A percentile compares a stretch with the other conserved stretches of the same genome.
Evolutionary conservation across 2,329 filamentous ascomycete genomes (phyloP).

Genomic region (Colletotrichum melonis): DNA sequence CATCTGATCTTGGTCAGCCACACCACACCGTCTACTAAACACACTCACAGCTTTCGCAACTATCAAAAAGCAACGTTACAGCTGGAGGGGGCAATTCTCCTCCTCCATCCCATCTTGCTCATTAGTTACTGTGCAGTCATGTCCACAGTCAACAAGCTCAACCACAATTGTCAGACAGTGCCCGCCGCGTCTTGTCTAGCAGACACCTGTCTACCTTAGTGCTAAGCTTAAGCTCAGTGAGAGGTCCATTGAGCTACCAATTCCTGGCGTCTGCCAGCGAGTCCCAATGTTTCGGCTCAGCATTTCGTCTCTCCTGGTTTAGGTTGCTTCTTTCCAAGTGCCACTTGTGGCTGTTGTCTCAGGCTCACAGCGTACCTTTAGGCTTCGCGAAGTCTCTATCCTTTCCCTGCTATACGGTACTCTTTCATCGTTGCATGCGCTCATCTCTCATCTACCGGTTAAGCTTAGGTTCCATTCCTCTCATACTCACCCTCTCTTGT

Average conservation of each 20-base stretch:
- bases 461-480: background rate
- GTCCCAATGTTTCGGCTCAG: slow-evolving; percentile 10
- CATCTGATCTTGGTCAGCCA: slow-evolving; percentile 27
- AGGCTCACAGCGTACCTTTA: background rate
- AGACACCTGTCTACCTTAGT: background rate
- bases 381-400: background rate
- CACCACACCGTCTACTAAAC: background rate
- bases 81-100: slow-evolving; percentile 28
- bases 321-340: background rate
- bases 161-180: background rate
- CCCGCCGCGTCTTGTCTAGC: background rate
- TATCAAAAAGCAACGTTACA: slow-evolving; percentile 36
- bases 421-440: slow-evolving; percentile 25
- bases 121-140: too few species aligned
- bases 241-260: background rate
- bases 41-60: background rate
- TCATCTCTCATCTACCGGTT: background rate
- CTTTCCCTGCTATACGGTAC: background rate
- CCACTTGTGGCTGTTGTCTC: background rate
- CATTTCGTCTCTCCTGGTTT: background rate
- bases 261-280: background rate
- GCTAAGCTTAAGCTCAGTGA: background rate
- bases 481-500: background rate
- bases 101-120: background rate
- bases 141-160: background rate